Evolutionary conservation across 2,329 filamentous ascomycete genomes (phyloP).

Genomic region (Penicillium palitans): DNA sequence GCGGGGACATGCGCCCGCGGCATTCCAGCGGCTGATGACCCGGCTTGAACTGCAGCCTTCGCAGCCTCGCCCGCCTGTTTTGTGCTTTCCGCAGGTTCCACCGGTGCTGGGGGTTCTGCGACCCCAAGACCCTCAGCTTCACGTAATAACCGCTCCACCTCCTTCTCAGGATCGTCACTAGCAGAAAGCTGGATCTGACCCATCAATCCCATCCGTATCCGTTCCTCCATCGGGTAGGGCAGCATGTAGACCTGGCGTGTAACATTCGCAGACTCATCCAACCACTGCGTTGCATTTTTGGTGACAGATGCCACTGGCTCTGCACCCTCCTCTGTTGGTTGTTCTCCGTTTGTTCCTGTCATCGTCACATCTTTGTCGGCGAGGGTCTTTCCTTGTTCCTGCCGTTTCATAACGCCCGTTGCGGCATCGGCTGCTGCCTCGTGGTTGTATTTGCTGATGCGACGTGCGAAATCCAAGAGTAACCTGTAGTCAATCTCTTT

Average conservation of each 20-base stretch:
- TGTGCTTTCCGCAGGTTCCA: slow-evolving; percentile 35
- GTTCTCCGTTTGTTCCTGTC: slow-evolving; percentile 34
- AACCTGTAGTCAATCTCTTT: slow-evolving; percentile 47
- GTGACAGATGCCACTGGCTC: slow-evolving; percentile 41
- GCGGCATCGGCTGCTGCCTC: slow-evolving; percentile 47
- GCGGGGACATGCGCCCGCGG: slow-evolving; percentile 15
- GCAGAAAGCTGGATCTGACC: slow-evolving; percentile 45
- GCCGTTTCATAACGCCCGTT: slow-evolving; percentile 26
- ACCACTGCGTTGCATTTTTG: slow-evolving; percentile 43
- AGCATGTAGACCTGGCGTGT: slow-evolving; percentile 44
- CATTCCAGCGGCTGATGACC: slow-evolving; percentile 23
- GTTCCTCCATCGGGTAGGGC: slow-evolving; percentile 47
- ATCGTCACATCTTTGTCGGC: slow-evolving; percentile 36
- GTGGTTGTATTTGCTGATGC: slow-evolving; percentile 51
- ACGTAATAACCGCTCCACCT: slow-evolving; percentile 50
- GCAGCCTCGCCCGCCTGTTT: slow-evolving; percentile 36
- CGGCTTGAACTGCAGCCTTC: slow-evolving; percentile 36
- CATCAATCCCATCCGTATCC: slow-evolving; percentile 48
- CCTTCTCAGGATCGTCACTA: slow-evolving; percentile 56
- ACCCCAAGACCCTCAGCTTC: slow-evolving; percentile 57
- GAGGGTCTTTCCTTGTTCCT: slow-evolving; percentile 16
- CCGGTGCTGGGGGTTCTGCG: slow-evolving; percentile 44
- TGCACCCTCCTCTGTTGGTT: slow-evolving; percentile 19
- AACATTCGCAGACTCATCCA: slow-evolving; percentile 44
- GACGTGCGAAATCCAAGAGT: slow-evolving; percentile 47